Base-by-base conservation (phyloP, 345 rosid species). In the Bruguiera gymnorhiza region DNA sequence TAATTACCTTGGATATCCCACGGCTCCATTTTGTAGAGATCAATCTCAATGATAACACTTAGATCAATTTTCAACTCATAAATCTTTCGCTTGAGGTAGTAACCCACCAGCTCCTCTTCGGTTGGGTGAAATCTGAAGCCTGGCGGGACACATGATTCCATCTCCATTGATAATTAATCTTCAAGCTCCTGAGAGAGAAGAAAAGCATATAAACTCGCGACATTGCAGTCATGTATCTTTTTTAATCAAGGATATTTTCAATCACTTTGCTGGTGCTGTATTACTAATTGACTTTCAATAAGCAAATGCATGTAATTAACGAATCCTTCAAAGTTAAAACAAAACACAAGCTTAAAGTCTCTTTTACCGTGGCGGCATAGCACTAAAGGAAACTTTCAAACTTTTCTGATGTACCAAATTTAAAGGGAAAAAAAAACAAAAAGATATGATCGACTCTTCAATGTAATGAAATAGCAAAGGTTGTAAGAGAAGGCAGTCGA, bases 51-150 rank as follows among this genome's bases (percentile, higher is more conserved):
- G 53, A 94, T 93, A 64, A 89, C 97, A 78, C 89, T 90, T 57
- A 94, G 82, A 84, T 91, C 88, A 68, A 86, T 87, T 73, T 87
- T 89, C 72, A 89, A 58, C 1, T 90, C 88, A 71, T 84, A 68
- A 69, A 89, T 88, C 86, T 89, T 94, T 80, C 97, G 82, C 36
- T 75, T 82, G 70, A 94, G 92, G 79, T 94, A 94, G 78, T 91
- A 94, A 29, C 96, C 98, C 39, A 94, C 97, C 27, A 94, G 97
- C 70, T 94, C 98, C 80, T 91, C 98, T 78, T 94, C 98, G 0
- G 98, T 94, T 8, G 98, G 98, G 72, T 86, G 97, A 79, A 94
- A 94, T 75, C 98, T 81, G 75, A 91, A 94, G 39, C 98, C 98
- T 2, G 98, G 98, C 19, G 97, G 98, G 65, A 94, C 88, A 20